phyloP scores from a whole-genome alignment of 495 filamentous ascomycete species.

The Lasiosphaeria ovina region DNA sequence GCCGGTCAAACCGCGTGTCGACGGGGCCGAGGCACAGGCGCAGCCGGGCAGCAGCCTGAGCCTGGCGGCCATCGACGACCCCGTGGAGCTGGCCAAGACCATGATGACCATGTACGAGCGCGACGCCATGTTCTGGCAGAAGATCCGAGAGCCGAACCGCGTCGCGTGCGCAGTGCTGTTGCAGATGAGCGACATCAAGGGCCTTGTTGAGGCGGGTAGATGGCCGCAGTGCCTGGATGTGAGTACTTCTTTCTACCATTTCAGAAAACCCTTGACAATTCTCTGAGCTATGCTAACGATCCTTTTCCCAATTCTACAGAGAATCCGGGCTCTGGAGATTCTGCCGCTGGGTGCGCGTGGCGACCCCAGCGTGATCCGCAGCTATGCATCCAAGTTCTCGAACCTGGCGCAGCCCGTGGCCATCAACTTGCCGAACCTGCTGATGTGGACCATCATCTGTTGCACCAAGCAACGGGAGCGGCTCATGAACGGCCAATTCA shows the following conservation, averaged over 20 bases:
- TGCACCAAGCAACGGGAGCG: constrained; percentile 72
- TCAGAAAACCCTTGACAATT: not conserved
- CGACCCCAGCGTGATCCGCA: constrained; percentile 69
- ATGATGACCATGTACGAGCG: constrained; percentile 79
- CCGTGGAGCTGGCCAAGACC: constrained; percentile 69
- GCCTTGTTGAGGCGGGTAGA: constrained; percentile 60
- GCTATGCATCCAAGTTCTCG: constrained; percentile 71
- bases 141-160: constrained; percentile 64
- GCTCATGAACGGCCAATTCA: constrained; percentile 63
- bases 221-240: constrained; percentile 84
- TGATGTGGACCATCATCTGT: constrained; percentile 89
- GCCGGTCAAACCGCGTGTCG: constrained; percentile 67
- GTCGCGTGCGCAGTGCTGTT: constrained; percentile 70
- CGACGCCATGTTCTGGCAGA: constrained; percentile 69
- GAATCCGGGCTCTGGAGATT: constrained; percentile 68
- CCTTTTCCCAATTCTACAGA: constrained; percentile 46
- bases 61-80: constrained; percentile 83
- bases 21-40: constrained; percentile 30
- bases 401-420: constrained; percentile 72
- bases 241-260: constrained; percentile 41
- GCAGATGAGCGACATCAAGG: constrained; percentile 74
- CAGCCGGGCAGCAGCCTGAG: constrained; percentile 63
- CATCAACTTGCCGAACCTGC: constrained; percentile 79
- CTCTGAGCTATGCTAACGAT: not conserved
- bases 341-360: constrained; percentile 72